These are phyloP conservation scores for Trametes gibbosa DNA, from an alignment of 768 basidiomycete species.

Conservation along the genomic window DNA sequence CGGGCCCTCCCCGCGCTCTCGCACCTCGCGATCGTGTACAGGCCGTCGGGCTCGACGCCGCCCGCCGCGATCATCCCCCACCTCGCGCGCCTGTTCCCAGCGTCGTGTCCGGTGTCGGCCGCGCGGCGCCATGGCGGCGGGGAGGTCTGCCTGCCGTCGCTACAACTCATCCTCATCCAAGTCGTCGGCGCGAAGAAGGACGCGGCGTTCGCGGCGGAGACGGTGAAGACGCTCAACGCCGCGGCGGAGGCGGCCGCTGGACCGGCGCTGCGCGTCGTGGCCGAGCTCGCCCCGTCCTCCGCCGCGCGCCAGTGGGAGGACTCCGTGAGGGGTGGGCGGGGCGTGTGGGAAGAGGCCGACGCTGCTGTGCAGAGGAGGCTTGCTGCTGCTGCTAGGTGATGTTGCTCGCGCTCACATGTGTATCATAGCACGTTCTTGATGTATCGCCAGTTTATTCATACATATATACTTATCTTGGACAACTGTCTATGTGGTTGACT, in stretches of 20 bases:
- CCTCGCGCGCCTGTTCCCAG: conserved; percentile 17
- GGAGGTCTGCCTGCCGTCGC: conserved; percentile 6
- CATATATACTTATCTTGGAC: not conserved
- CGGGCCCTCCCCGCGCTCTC: conserved; percentile 28
- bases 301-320: conserved; percentile 31
- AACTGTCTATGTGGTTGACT: no score
- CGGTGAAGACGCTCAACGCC: conserved; percentile 21
- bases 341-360: conserved; percentile 29
- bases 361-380: conserved; percentile 21
- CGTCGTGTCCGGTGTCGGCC: no score
- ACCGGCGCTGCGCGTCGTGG: conserved; percentile 25
- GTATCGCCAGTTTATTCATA: not conserved
- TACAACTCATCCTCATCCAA: conserved; percentile 28
- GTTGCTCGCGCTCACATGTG: not conserved
- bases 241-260: conserved; percentile 22
- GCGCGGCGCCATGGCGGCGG: not conserved
- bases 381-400: not conserved
- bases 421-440: not conserved
- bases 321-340: conserved; percentile 21
- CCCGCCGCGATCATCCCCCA: conserved; percentile 17
- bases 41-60: conserved; percentile 14
- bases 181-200: conserved; percentile 21
- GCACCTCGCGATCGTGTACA: conserved; percentile 32
- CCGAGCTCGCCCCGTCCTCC: conserved; percentile 28
- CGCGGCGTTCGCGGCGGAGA: conserved; percentile 11